phyloP scores from a whole-genome alignment of 805 yeast genomes.

The Kodamaea restingae region DNA sequence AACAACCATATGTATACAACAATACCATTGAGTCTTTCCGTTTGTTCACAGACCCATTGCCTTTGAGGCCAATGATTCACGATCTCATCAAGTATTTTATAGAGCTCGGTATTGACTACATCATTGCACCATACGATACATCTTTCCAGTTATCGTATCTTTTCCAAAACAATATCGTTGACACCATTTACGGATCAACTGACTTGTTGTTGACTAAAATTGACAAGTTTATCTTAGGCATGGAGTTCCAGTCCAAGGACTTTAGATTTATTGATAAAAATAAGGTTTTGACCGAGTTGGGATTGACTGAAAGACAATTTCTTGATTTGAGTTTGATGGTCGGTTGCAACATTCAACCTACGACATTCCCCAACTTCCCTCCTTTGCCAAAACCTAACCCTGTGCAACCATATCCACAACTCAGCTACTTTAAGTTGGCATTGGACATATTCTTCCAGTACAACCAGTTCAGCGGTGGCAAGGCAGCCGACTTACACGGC shows the following conservation, averaged over 20 bases:
- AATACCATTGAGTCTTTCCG: constrained; percentile 47
- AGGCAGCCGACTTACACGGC: constrained; percentile 36
- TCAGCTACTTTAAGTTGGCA: constrained; percentile 38
- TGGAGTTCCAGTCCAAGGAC: constrained; percentile 63
- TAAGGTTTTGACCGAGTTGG: constrained; percentile 57
- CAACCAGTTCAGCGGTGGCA: constrained; percentile 23
- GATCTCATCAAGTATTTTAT: constrained; percentile 58
- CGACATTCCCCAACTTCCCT: constrained; percentile 52
- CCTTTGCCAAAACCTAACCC: constrained; percentile 41
- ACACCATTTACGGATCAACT: constrained; percentile 79
- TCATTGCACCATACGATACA: constrained; percentile 80
- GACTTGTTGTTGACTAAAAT: constrained; percentile 65
- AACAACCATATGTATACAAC: constrained; percentile 18
- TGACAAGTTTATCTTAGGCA: constrained; percentile 67
- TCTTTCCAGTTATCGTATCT: constrained; percentile 78
- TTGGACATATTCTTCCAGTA: constrained; percentile 37
- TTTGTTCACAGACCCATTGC: constrained; percentile 47
- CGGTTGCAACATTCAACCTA: constrained; percentile 74
- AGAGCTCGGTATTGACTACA: constrained; percentile 53
- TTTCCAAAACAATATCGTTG: constrained; percentile 51
- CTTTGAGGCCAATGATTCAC: constrained; percentile 46
- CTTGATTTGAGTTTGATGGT: constrained; percentile 72
- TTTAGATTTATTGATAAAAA: constrained; percentile 63
- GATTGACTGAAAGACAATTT: constrained; percentile 60
- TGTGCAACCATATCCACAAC: constrained; percentile 36